phyloP scores from a whole-genome alignment of 768 basidiomycete genomes.

The Lentinula aciculospora region DNA sequence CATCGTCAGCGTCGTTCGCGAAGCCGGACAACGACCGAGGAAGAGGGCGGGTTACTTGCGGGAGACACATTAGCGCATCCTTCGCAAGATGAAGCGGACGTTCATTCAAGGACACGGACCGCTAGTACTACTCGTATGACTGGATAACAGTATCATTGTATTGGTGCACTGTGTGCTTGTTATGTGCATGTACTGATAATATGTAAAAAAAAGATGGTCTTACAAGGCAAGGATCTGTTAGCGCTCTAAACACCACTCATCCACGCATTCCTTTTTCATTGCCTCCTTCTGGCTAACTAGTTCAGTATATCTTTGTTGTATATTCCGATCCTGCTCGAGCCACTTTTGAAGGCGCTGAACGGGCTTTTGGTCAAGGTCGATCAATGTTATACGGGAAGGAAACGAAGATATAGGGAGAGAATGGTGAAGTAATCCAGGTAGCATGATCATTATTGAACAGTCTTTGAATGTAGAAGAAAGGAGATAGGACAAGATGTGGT shows the following conservation, averaged over 20 bases:
- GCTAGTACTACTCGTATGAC: background rate
- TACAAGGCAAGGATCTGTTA: background rate
- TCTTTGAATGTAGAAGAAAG: constrained; percentile 96
- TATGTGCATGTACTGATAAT: background rate
- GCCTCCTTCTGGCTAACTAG: constrained; percentile 10
- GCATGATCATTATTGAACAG: constrained; percentile 54
- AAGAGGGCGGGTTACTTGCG: constrained; percentile 9
- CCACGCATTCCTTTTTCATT: constrained; percentile 12
- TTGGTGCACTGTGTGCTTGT: background rate
- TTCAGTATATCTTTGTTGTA: constrained; percentile 41
- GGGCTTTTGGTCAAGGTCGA: constrained; percentile 85
- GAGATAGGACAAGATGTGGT: constrained; percentile 69
- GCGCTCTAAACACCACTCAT: constrained; percentile 7
- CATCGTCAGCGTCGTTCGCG: constrained; percentile 28
- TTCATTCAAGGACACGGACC: background rate
- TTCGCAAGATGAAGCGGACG: background rate
- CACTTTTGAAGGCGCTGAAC: constrained; percentile 61
- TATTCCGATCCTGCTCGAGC: constrained; percentile 66
- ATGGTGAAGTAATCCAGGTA: constrained; percentile 22
- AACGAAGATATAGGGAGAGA: constrained; percentile 10
- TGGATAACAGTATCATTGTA: background rate
- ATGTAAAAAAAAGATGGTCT: background rate
- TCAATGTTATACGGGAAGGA: constrained; percentile 48
- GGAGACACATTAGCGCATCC: background rate
- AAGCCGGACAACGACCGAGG: constrained; percentile 17